Conservation (phyloP, 1,284 basidiomycete species). For the Cystobasidium pallidum region DNA sequence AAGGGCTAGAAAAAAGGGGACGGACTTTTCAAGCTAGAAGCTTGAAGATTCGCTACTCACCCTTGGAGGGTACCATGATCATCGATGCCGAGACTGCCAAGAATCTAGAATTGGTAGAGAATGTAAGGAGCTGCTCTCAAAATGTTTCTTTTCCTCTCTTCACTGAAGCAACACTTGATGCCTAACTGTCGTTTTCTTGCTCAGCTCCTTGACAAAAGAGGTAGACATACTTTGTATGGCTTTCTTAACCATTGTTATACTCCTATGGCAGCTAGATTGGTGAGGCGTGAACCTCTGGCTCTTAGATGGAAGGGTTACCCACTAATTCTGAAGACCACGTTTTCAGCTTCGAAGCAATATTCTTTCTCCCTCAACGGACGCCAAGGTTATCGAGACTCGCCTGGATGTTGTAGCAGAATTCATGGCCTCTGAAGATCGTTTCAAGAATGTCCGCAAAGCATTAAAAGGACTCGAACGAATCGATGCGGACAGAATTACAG, state of each 20-base stretch:
- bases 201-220: conserved; percentile 49
- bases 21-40: conserved; percentile 71
- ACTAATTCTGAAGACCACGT: neutral
- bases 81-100: conserved; percentile 83
- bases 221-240: conserved; percentile 52
- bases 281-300: neutral
- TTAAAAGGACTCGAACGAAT: conserved; percentile 58
- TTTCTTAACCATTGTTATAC: conserved; percentile 78
- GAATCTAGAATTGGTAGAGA: conserved; percentile 83
- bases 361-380: conserved; percentile 71
- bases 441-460: conserved; percentile 57
- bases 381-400: conserved; percentile 71
- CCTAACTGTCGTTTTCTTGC: too few relatives aligned
- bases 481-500: conserved; percentile 84
- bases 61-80: conserved; percentile 81
- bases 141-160: neutral
- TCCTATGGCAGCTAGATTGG: conserved; percentile 57
- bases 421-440: conserved; percentile 72
- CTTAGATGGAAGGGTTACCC: neutral
- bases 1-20: conserved; percentile 72
- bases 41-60: conserved; percentile 75
- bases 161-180: too few relatives aligned
- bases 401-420: conserved; percentile 68
- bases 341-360: conserved; percentile 70
- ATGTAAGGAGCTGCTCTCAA: conserved; percentile 61